phyloP scores from a whole-genome alignment of 768 basidiomycete genomes.

The Sporobolomyces phaffii region DNA sequence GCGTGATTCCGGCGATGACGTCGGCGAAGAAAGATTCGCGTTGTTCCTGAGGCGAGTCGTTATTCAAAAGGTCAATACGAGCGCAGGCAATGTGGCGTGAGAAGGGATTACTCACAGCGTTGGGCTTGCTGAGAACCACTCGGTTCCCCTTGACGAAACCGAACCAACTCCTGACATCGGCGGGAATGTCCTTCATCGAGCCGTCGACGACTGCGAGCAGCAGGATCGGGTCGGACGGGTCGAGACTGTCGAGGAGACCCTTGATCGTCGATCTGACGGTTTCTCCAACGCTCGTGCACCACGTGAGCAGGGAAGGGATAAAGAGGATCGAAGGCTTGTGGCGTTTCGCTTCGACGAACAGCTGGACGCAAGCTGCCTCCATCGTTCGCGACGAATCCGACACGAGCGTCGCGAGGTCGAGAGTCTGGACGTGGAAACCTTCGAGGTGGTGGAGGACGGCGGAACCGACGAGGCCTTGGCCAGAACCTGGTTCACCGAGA shows the following conservation, averaged over 20 bases:
- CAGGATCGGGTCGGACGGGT: constrained; percentile 88
- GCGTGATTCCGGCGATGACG: constrained; percentile 61
- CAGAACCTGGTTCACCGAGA: constrained; percentile 78
- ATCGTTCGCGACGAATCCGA: constrained; percentile 67
- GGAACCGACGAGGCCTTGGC: constrained; percentile 80
- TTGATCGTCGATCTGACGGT: constrained; percentile 75
- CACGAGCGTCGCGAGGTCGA: constrained; percentile 82
- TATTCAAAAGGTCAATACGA: background rate
- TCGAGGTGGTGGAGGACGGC: constrained; percentile 89
- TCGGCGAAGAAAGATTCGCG: constrained; percentile 69
- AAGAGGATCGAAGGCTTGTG: constrained; percentile 94
- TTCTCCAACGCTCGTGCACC: constrained; percentile 80
- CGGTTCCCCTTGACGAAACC: constrained; percentile 68
- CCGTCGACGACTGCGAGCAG: constrained; percentile 85
- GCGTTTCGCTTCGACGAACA: constrained; percentile 93
- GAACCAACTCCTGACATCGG: constrained; percentile 86
- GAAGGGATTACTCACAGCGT: constrained; percentile 42
- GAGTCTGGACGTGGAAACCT: constrained; percentile 87
- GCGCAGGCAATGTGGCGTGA: background rate
- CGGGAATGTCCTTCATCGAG: constrained; percentile 60
- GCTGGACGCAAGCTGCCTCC: constrained; percentile 87
- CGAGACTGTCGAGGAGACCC: constrained; percentile 82
- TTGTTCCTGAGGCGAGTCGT: constrained; percentile 47
- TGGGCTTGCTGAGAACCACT: constrained; percentile 58
- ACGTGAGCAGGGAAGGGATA: constrained; percentile 78